These are phyloP conservation scores for Myxozyma kluyveri DNA, from an alignment of 805 yeast genomes.

Conservation along the genomic window DNA sequence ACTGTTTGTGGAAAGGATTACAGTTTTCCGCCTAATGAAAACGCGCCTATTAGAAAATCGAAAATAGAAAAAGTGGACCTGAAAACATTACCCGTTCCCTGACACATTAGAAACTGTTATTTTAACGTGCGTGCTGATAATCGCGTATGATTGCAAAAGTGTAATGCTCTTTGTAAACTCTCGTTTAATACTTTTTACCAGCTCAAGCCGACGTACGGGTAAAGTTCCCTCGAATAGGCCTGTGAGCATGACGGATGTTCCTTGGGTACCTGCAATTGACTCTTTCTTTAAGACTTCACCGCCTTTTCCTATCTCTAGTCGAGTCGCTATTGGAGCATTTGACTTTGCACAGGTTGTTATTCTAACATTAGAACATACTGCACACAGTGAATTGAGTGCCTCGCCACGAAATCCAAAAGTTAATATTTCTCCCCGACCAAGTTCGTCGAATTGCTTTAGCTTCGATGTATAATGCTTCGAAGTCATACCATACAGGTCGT, in stretches of 20 bases:
- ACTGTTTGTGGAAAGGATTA: constrained; percentile 61
- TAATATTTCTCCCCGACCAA: constrained; percentile 40
- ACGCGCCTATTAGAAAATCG: constrained; percentile 23
- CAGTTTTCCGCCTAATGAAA: constrained; percentile 43
- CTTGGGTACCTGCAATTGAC: constrained; percentile 54
- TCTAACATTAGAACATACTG: constrained; percentile 44
- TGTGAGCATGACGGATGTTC: constrained; percentile 62
- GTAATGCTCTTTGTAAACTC: constrained; percentile 70
- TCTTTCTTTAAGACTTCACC: constrained; percentile 51
- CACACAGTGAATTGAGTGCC: constrained; percentile 57
- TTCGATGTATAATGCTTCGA: constrained; percentile 57
- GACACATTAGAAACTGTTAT: constrained; percentile 57
- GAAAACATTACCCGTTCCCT: constrained; percentile 5
- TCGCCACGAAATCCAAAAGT: constrained; percentile 75
- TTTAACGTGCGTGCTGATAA: constrained; percentile 57
- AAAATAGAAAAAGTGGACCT: not conserved
- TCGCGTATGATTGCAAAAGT: constrained; percentile 63
- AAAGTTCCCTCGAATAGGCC: constrained; percentile 57
- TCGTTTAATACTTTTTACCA: constrained; percentile 61
- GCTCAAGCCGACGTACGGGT: constrained; percentile 80
- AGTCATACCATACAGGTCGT: constrained; percentile 48
- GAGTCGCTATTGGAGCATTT: constrained; percentile 56
- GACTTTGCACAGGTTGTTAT: constrained; percentile 47
- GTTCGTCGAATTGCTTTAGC: constrained; percentile 40
- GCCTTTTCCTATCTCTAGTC: constrained; percentile 50